These are phyloP conservation scores for Yarrowia sp. DNA, from an alignment of 805 yeast genomes.

Conservation along the genomic window DNA sequence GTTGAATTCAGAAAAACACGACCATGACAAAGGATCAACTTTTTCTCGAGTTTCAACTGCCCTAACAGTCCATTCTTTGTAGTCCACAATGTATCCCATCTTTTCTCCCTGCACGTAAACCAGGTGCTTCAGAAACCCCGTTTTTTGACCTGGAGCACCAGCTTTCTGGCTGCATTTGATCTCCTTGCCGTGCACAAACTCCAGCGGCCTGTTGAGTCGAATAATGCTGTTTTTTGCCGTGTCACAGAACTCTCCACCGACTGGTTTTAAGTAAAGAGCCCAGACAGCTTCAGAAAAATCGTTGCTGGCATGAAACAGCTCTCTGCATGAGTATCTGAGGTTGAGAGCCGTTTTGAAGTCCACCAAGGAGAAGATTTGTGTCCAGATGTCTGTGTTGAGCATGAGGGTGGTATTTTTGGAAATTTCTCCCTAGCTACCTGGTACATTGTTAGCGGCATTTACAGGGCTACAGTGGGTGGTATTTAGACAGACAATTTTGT, in stretches of 20 bases:
- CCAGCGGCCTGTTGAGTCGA: neutral
- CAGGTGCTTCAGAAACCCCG: neutral
- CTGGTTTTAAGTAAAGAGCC: neutral
- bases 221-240: neutral
- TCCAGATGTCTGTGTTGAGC: constrained; percentile 12
- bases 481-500: too few relatives aligned
- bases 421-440: too few relatives aligned
- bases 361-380: neutral
- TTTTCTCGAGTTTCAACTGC: neutral
- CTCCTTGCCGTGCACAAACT: neutral
- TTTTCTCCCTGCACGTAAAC: neutral
- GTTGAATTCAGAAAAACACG: constrained; percentile 1
- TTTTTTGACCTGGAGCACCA: neutral
- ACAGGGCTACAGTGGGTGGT: neutral
- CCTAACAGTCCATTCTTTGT: neutral
- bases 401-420: neutral
- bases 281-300: neutral
- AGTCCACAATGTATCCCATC: neutral
- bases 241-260: neutral
- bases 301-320: neutral
- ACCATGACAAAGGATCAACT: neutral
- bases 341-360: neutral
- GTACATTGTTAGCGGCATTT: neutral
- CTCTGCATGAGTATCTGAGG: neutral
- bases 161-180: neutral